These are phyloP conservation scores for Leptographium procerum DNA, from an alignment of 2,329 filamentous ascomycete genomes.

Conservation along the genomic window DNA sequence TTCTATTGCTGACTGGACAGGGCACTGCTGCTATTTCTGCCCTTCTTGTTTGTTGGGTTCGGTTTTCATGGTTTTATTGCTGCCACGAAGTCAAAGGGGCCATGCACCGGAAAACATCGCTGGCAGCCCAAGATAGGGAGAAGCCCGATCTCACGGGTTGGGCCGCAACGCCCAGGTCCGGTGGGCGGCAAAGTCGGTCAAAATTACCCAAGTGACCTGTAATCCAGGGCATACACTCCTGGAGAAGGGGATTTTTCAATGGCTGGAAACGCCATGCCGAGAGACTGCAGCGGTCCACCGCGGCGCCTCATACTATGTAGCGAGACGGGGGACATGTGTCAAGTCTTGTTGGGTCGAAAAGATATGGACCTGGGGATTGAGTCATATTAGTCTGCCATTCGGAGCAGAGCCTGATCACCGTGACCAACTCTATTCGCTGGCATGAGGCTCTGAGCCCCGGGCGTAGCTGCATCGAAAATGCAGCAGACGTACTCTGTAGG, in stretches of 20 bases:
- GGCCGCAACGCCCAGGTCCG: not conserved
- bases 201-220: not conserved
- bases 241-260: not conserved
- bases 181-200: not conserved
- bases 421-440: not conserved
- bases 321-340: not conserved
- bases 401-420: not conserved
- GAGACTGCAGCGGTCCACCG: not conserved
- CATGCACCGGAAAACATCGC: not conserved
- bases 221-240: not conserved
- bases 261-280: not conserved
- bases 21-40: not conserved
- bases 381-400: not conserved
- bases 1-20: not conserved
- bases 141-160: not conserved
- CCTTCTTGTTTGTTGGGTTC: not conserved
- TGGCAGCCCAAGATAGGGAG: not conserved
- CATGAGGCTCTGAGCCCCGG: not conserved
- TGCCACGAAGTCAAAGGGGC: not conserved
- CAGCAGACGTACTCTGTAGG: not conserved
- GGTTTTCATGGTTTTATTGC: not conserved
- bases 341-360: not conserved
- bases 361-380: not conserved
- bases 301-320: not conserved
- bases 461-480: not conserved